A percentile compares a stretch with the other conserved stretches of the same genome.
Conservation (phyloP, 176 grass and related monocot genomes). For the Elaeis guineensis region DNA sequence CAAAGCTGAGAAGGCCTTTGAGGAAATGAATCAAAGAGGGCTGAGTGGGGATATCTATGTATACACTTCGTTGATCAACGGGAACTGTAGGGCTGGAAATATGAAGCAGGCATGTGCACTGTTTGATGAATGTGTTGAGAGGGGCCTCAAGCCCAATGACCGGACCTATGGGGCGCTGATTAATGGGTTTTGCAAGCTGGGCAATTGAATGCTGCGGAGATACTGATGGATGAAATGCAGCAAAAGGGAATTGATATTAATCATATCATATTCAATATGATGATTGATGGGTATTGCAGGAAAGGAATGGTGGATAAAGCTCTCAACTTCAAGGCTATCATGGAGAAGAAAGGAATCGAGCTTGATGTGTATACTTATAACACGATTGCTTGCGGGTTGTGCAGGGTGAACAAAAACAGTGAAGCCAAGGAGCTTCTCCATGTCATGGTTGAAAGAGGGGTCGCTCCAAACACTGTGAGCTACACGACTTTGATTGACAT, state of each 20-base stretch:
- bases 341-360: conserved; percentile 59
- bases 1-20: conserved; percentile 42
- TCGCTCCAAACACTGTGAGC: conserved; percentile 37
- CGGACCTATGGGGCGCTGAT: conserved; percentile 52
- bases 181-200: conserved; percentile 85
- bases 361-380: conserved; percentile 71
- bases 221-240: conserved; percentile 68
- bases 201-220: conserved; percentile 59
- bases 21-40: conserved; percentile 40
- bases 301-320: conserved; percentile 51
- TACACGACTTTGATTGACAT: conserved; percentile 72
- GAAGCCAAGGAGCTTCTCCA: conserved; percentile 69
- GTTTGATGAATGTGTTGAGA: conserved; percentile 61
- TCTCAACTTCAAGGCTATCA: conserved; percentile 42
- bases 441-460: conserved; percentile 58
- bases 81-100: conserved; percentile 49
- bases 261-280: conserved; percentile 68
- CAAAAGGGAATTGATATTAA: conserved; percentile 38
- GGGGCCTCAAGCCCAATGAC: conserved; percentile 46
- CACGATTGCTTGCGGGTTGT: conserved; percentile 54
- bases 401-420: conserved; percentile 35
- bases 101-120: conserved; percentile 55
- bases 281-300: conserved; percentile 72
- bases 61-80: conserved; percentile 52
- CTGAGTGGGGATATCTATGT: conserved; percentile 44